phyloP scores from a whole-genome alignment of 352 stramenopile species.

The Phytophthora tubulina region DNA sequence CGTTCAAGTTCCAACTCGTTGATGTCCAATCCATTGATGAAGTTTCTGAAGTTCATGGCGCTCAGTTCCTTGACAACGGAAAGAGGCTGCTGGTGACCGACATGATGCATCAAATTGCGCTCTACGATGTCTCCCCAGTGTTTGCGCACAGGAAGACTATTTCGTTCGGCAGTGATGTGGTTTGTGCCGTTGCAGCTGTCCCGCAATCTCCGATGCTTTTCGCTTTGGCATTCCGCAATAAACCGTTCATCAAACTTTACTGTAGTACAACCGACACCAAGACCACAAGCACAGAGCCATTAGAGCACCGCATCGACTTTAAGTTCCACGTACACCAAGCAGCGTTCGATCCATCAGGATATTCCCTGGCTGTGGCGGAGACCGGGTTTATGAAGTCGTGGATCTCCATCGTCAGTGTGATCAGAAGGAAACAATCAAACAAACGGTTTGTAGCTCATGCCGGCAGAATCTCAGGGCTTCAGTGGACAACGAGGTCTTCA shows the following conservation, averaged over 20 bases:
- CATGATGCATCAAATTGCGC: slow-evolving; percentile 38
- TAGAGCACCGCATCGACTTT: slow-evolving; percentile 39
- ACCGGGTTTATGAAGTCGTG: slow-evolving; percentile 59
- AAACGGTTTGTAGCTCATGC: slow-evolving; percentile 65
- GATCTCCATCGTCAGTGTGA: slow-evolving; percentile 58
- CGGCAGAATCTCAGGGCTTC: slow-evolving; percentile 57
- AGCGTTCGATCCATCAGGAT: slow-evolving; percentile 52
- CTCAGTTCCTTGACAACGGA: slow-evolving; percentile 39
- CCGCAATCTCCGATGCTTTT: slow-evolving; percentile 18
- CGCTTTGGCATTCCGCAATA: slow-evolving; percentile 40
- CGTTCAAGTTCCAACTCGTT: slow-evolving; percentile 37
- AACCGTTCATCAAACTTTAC: slow-evolving; percentile 40
- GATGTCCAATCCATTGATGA: slow-evolving; percentile 28
- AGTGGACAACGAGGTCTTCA: slow-evolving; percentile 56
- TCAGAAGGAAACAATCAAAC: slow-evolving; percentile 23
- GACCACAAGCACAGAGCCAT: background rate
- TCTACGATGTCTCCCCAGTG: slow-evolving; percentile 22
- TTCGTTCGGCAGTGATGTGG: slow-evolving; percentile 22
- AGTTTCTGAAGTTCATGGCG: slow-evolving; percentile 29
- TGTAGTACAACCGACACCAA: background rate
- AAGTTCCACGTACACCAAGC: slow-evolving; percentile 49
- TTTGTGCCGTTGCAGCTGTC: slow-evolving; percentile 38
- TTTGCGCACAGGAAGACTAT: slow-evolving; percentile 18
- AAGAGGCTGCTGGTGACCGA: slow-evolving; percentile 44
- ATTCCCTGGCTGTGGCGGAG: slow-evolving; percentile 56